Evolutionary conservation across 1,284 basidiomycete species (phyloP), one percentile per base, ranked within the genome.

Genomic region (Hortiboletus rubellus): DNA sequence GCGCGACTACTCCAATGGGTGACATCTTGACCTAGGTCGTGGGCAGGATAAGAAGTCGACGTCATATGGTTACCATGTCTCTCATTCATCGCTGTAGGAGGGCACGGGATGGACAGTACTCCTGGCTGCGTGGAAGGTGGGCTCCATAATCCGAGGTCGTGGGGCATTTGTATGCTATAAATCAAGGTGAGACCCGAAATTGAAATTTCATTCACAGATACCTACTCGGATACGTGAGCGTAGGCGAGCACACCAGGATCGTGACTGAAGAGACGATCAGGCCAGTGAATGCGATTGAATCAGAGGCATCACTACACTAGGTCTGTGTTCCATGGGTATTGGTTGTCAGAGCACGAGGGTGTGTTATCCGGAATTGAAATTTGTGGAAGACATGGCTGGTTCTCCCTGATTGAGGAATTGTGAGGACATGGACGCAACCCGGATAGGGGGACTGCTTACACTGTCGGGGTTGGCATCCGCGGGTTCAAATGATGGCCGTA

Each of bases 41-140:
- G 22, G 24, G 31, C 11, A 18, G 46, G 6, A 44, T 27, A n/a
- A 40, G 9, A 4, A 5, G 27, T 6, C 1, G 10, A 22, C 5
- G 0, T 5, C 18, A 30, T 5, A 7, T 33, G 3, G 15, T 30
- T 4, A 11, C 24, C 5, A 3, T 12, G 7, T 1, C 1, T 22
- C 24, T 55, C 31, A 7, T 41, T 31, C 17, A 41, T 22, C 10
- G 5, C 9, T 12, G 9, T n/a, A 11, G 42, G 4, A 1, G 31
- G 9, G 46, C 4, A 42, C 7, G 7, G 24, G 3, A 18, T 17
- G n/a, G 31, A 34, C 7, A n/a, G 6, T 9, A 11, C 9, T 17
- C 17, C 24, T 9, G n/a, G 9, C 10, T 57, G 38, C 10, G 18
- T 0, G 7, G 15, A 12, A 6, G n/a, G 27, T 3, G 27, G 27